A percentile compares a stretch with the other conserved stretches of the same genome.
Evolutionary conservation across 192 early-diverging fungal species (phyloP).

Genomic region (Coemansia sp.): DNA sequence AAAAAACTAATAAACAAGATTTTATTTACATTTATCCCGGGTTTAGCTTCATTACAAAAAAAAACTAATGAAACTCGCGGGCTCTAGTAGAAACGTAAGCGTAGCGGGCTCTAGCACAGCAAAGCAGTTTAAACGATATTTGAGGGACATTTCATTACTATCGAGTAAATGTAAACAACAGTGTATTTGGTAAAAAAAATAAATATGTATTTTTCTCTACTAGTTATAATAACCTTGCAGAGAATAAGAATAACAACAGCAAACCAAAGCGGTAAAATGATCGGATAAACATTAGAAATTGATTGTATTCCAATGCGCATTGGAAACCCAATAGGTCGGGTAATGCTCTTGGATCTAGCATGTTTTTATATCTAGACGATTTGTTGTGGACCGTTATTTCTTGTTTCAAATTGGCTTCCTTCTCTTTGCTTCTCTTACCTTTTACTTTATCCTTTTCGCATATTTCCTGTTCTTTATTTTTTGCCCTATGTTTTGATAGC

Average conservation of each 20-base stretch:
- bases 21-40: too few relatives aligned
- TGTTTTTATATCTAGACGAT: not conserved
- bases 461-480: not conserved
- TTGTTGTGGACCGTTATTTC: not conserved
- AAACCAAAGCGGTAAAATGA: not conserved
- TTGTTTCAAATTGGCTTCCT: not conserved
- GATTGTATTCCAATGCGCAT: too few relatives aligned
- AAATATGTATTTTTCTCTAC: too few relatives aligned
- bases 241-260: not conserved
- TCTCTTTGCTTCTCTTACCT: not conserved
- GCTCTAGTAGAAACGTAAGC: too few relatives aligned
- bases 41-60: too few relatives aligned
- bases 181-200: not conserved
- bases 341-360: not conserved
- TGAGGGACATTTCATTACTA: not conserved
- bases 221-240: not conserved
- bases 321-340: too few relatives aligned
- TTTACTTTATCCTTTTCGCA: not conserved
- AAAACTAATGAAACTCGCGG: too few relatives aligned
- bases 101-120: too few relatives aligned
- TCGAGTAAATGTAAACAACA: not conserved
- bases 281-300: slow-evolving; percentile 7
- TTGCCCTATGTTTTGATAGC: not conserved
- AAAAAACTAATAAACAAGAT: not conserved
- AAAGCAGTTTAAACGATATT: not conserved